Base-by-base conservation (phyloP, 139 green algal species). In the Micractinium sp. region DNA sequence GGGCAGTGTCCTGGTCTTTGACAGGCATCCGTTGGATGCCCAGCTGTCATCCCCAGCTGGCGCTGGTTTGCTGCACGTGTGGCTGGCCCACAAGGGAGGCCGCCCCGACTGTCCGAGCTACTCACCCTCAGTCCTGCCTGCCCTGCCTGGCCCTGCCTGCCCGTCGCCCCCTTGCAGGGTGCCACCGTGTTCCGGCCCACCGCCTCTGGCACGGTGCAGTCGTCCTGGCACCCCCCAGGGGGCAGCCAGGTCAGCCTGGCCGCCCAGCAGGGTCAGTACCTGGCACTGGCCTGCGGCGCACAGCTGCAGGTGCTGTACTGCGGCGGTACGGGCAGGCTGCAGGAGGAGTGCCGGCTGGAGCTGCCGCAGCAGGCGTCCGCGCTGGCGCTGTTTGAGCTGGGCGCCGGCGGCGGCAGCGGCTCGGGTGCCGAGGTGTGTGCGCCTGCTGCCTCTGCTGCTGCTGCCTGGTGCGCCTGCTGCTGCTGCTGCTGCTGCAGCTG, bases 291-390 rank as follows among this genome's bases (percentile, higher is more conserved):
- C 5, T 80, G 39, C 63, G 77, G 77, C 29, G 20, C 61, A 13
- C 19, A 29, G 19, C 9, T 82, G 47, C 82, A 79, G 56, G 22
- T 85, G 38, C 38, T 86, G 77, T 77, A 84, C 77, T 86, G 86
- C 77, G 47, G 78, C 39, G 41, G 19, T 19, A 85, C 61, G 0
- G 86, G 86, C 1, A n/a, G 60, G 27, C 77, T 90, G 76, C 77
- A 90, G 36, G 38, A 85, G 38, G 86, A 90, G 61, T 47, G 77
- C n/a, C 14, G 3, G 29, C 22, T 90, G 39, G 7, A 38, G 61
- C n/a, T 90, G 66, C 69, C 35, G 18, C 86, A 90, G 61, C 86
- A 90, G 77, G 86, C 63, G 4, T 85, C 86, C 0, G 77, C 78
- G 22, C 38, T 90, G 61, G 36, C 86, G 29, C 38, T 90, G 77